Evolutionary conservation across 2,329 filamentous ascomycete species (phyloP), one percentile per base, ranked within the genome.

Genomic region (Zymoseptoria passerinii): DNA sequence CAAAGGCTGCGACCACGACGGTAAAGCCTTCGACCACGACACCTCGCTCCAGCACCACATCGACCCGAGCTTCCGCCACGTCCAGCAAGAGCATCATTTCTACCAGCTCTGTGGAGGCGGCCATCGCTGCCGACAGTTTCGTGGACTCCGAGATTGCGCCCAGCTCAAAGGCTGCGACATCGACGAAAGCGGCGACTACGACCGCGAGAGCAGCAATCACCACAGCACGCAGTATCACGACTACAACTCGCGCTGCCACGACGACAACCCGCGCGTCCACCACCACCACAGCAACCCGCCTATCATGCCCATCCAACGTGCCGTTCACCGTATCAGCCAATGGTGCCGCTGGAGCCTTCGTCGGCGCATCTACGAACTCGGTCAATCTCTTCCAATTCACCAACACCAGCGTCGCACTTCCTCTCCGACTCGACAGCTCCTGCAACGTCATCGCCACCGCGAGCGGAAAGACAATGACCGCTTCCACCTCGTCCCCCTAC

Each of bases 401-500:
- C 53, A 48, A 57, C 58, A 50, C 7, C 20, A 16, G 10, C 28
- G 28, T 48, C 10, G 16, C 35, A 7, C 35, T 44, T 10, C 35
- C 35, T 2, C 61, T 65, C 2, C 63, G 63, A 10, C 56, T 65
- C 5, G 63, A 65, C 58, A 63, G 61, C 48, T 61, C 61, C 5
- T 44, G 35, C 35, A 44, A 44, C n/a, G 35, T 44, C 35, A 44
- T 44, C 10, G 35, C 35, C 35, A 44, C 35, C 13, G 35, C 35
- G n/a, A 44, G 35, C 35, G 35, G 35, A 44, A 44, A n/a, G 35
- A 44, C 13, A 13, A 44, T 44, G 35, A 44, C n/a, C 35, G 35
- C 35, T 44, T 44, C 35, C 13, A 44, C 35, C 4, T n/a, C 35
- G 7, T n/a, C 35, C 16, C 35, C 35, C 35, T 44, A 44, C 35